These are phyloP conservation scores for Hypoxylon lenormandii DNA, from an alignment of 495 filamentous ascomycete species.

Conservation along the genomic window DNA sequence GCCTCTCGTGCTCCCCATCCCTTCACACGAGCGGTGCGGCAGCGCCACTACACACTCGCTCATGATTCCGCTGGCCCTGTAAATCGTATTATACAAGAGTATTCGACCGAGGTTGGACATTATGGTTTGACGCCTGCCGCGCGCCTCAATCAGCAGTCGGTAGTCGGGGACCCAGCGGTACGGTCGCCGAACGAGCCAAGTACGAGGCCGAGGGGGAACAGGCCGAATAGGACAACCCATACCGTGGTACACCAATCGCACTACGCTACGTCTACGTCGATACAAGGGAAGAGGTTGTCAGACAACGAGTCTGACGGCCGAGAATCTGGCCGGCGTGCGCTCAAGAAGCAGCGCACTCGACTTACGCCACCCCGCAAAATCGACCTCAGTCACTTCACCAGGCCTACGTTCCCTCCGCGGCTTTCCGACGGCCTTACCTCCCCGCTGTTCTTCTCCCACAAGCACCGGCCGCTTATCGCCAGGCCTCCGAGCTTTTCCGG, in stretches of 20 bases:
- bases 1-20: conserved; percentile 19
- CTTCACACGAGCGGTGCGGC: conserved; percentile 37
- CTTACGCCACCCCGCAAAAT: conserved; percentile 49
- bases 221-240: conserved; percentile 20
- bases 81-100: conserved; percentile 43
- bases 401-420: conserved; percentile 44
- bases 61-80: conserved; percentile 38
- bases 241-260: conserved; percentile 35
- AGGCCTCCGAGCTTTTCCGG: conserved; percentile 67
- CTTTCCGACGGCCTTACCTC: conserved; percentile 53
- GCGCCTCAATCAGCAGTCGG: conserved; percentile 36
- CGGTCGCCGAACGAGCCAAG: conserved; percentile 37
- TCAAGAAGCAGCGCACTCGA: conserved; percentile 47
- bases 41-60: conserved; percentile 30
- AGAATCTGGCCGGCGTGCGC: conserved; percentile 29
- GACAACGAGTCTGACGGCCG: conserved; percentile 42
- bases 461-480: conserved; percentile 57
- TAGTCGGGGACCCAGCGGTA: conserved; percentile 32
- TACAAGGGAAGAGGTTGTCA: conserved; percentile 42
- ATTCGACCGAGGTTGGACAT: conserved; percentile 44
- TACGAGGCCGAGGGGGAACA: conserved; percentile 24
- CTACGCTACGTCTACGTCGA: conserved; percentile 26
- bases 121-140: conserved; percentile 47
- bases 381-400: conserved; percentile 48
- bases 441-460: conserved; percentile 71